These are phyloP conservation scores for Apiosordaria backusii DNA, from an alignment of 495 filamentous ascomycete species.

Conservation along the genomic window DNA sequence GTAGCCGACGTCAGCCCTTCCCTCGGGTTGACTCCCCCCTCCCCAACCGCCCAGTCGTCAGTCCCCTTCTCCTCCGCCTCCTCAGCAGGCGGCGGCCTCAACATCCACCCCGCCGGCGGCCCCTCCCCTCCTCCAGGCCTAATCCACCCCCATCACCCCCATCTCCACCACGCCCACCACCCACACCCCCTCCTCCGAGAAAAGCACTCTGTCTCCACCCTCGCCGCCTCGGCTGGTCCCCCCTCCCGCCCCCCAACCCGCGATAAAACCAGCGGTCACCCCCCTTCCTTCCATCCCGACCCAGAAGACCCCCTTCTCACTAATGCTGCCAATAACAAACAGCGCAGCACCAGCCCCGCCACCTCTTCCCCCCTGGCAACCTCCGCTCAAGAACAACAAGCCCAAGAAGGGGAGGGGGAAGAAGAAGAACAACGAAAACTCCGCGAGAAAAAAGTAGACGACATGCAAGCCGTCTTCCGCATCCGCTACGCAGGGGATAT, in stretches of 20 bases:
- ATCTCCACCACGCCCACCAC: conserved; percentile 47
- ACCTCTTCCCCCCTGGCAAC: not conserved
- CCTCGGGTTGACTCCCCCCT: conserved; percentile 12
- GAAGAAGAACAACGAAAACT: conserved; percentile 34
- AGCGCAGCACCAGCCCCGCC: not conserved
- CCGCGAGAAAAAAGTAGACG: conserved; percentile 54
- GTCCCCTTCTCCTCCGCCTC: not conserved
- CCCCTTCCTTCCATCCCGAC: not conserved
- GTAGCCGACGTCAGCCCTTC: conserved; percentile 33
- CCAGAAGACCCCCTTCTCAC: not conserved
- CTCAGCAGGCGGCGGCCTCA: conserved; percentile 7
- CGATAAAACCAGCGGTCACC: conserved; percentile 31
- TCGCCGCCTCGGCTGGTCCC: conserved; percentile 33
- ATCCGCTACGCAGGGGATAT: conserved; percentile 84
- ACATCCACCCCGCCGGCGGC: conserved; percentile 10
- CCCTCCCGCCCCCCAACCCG: conserved; percentile 49
- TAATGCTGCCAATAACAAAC: not conserved
- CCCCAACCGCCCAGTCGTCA: conserved; percentile 7
- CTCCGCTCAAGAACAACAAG: conserved; percentile 20
- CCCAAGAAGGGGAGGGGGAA: conserved; percentile 29
- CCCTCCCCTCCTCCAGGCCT: conserved; percentile 8
- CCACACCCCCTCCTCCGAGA: conserved; percentile 52
- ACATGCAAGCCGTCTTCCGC: conserved; percentile 86
- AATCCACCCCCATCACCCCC: conserved; percentile 5
- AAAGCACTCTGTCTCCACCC: conserved; percentile 52